phyloP scores from a whole-genome alignment of 352 stramenopile species.

The Blastocystis sp. region DNA sequence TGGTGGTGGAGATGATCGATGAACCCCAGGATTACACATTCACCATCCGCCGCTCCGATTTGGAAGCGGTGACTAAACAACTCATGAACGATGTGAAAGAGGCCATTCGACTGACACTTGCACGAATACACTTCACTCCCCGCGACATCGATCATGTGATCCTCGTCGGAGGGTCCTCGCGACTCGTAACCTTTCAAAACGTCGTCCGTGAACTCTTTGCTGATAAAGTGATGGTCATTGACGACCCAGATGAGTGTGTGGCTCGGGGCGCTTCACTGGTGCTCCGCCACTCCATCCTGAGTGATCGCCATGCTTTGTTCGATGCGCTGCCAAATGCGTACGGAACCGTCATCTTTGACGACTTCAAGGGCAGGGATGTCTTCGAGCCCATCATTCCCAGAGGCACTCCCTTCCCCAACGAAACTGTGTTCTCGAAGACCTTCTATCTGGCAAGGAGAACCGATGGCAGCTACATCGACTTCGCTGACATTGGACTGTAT shows the following conservation, averaged over 20 bases:
- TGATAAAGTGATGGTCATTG: background rate
- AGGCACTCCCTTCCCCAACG: background rate
- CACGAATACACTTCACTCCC: background rate
- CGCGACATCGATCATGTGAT: background rate
- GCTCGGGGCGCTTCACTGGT: background rate
- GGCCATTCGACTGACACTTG: background rate
- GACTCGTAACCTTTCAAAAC: background rate
- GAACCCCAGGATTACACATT: background rate
- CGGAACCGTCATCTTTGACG: background rate
- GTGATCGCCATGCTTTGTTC: background rate
- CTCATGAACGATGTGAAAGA: background rate
- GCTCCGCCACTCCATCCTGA: background rate
- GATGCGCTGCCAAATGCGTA: background rate
- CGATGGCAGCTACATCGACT: background rate
- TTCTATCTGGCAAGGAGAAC: background rate
- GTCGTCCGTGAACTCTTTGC: background rate
- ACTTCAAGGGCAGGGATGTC: background rate
- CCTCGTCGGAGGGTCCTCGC: background rate
- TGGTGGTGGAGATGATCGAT: too few species aligned
- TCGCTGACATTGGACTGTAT: background rate
- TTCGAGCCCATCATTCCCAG: background rate
- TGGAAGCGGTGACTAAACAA: background rate
- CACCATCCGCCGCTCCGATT: background rate
- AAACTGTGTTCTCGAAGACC: background rate
- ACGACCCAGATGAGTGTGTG: constrained; percentile 1